Conservation (phyloP, 108 stramenopile species). For the Nannochloropsis oceanica region DNA sequence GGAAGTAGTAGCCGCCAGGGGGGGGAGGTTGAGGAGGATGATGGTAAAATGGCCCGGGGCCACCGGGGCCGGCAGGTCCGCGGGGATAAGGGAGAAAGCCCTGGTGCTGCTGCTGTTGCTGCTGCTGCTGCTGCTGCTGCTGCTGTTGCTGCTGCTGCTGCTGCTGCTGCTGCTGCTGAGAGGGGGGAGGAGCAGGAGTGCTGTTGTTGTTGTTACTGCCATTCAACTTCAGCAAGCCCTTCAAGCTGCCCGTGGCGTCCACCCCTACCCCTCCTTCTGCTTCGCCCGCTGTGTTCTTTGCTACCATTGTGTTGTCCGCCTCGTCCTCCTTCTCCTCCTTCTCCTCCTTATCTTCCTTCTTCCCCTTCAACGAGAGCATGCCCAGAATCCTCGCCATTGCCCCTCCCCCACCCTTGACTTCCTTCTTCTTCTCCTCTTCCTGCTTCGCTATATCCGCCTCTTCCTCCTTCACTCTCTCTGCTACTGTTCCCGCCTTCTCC, state of each 20-base stretch:
- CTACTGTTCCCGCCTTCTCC: neutral
- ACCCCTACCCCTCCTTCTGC: neutral
- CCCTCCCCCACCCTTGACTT: neutral
- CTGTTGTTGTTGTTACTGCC: neutral
- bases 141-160: neutral
- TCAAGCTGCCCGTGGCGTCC: neutral
- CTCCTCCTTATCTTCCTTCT: neutral
- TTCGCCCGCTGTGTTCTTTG: no score
- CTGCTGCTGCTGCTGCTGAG: neutral
- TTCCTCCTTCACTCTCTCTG: neutral
- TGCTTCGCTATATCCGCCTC: neutral
- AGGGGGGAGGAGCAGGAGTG: no score
- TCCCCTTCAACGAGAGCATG: neutral
- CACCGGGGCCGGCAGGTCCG: neutral
- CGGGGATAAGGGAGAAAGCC: neutral
- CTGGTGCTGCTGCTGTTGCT: neutral
- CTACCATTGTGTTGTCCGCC: neutral
- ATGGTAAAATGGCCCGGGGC: neutral
- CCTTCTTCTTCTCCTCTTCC: neutral
- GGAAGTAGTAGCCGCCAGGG: neutral
- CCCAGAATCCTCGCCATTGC: neutral
- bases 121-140: neutral
- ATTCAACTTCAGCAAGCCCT: neutral
- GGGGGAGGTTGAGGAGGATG: neutral
- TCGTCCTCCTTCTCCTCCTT: neutral